These are phyloP conservation scores for Sisymbrium altissimum DNA, from an alignment of 345 rosid species.

Conservation along the genomic window DNA sequence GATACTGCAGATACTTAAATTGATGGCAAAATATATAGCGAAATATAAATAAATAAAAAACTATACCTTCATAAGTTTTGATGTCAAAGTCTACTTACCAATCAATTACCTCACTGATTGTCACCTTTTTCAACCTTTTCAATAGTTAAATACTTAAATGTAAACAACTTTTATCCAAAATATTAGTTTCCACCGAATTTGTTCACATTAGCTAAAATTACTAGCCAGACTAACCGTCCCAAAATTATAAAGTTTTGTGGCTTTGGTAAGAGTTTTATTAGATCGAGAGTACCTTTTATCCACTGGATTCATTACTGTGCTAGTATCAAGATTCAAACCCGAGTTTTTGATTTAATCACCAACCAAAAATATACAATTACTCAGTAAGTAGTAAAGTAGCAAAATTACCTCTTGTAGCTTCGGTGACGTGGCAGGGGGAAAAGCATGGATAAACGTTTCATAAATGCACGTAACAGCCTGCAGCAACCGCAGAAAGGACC, in stretches of 20 bases:
- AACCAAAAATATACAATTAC: not conserved
- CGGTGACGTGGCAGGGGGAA: slow-evolving; percentile 28
- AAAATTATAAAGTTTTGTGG: not conserved
- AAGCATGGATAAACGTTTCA: slow-evolving; percentile 7
- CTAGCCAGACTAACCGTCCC: not conserved
- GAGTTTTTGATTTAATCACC: not conserved
- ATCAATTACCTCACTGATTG: slow-evolving; percentile 24
- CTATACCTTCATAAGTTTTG: not conserved
- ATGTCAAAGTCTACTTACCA: slow-evolving; percentile 21
- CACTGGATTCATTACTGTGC: not conserved
- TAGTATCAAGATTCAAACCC: not conserved
- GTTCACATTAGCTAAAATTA: no score
- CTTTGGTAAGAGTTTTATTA: not conserved
- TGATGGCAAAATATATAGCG: not conserved
- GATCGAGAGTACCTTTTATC: not conserved
- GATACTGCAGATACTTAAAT: slow-evolving; percentile 19
- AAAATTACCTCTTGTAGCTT: not conserved
- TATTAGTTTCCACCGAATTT: not conserved
- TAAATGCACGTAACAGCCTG: slow-evolving; percentile 27
- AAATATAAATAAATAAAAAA: not conserved
- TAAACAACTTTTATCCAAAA: not conserved
- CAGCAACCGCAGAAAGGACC: not conserved
- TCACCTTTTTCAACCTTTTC: slow-evolving; percentile 1
- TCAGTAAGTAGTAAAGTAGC: not conserved
- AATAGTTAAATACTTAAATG: not conserved